Percentiles rank a stretch among this genome's conserved stretches.
Evolutionary conservation across 164 flowering plant species (phyloP).

Genomic region (Brasenia schreberi): DNA sequence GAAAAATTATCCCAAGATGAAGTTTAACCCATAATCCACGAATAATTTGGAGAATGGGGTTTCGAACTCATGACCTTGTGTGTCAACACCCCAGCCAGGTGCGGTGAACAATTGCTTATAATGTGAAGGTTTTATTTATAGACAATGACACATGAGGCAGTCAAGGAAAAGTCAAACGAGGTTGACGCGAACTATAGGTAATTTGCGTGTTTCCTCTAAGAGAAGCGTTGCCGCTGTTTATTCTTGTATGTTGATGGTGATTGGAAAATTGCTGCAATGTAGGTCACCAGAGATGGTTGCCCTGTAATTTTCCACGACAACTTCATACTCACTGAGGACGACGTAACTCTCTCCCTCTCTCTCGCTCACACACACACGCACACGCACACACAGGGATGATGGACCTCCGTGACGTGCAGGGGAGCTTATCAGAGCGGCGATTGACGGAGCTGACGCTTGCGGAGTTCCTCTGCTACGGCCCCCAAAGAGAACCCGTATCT

Average conservation of each 20-base stretch:
- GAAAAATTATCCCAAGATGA: too few species aligned
- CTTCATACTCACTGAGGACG: constrained; percentile 42
- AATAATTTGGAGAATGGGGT: too few species aligned
- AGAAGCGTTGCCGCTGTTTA: too few species aligned
- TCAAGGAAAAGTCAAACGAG: too few species aligned
- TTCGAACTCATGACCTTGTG: too few species aligned
- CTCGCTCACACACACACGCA: not conserved
- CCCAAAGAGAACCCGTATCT: constrained; percentile 38
- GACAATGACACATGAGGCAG: too few species aligned
- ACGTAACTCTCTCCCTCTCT: constrained; percentile 21
- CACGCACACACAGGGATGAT: not conserved
- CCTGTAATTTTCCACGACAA: constrained; percentile 76
- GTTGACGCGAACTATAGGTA: too few species aligned
- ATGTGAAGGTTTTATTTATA: too few species aligned
- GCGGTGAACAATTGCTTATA: too few species aligned
- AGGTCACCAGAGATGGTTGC: constrained; percentile 74
- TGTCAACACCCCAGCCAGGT: too few species aligned
- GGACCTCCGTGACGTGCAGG: constrained; percentile 28
- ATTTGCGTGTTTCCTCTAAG: too few species aligned
- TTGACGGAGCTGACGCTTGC: constrained; percentile 48
- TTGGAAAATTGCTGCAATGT: constrained; percentile 12
- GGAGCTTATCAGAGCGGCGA: constrained; percentile 46
- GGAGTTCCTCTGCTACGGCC: constrained; percentile 70
- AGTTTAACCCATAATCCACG: too few species aligned
- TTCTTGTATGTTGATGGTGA: not conserved